Base-by-base conservation (phyloP, 495 filamentous ascomycete species). In the Neurospora intermedia region DNA sequence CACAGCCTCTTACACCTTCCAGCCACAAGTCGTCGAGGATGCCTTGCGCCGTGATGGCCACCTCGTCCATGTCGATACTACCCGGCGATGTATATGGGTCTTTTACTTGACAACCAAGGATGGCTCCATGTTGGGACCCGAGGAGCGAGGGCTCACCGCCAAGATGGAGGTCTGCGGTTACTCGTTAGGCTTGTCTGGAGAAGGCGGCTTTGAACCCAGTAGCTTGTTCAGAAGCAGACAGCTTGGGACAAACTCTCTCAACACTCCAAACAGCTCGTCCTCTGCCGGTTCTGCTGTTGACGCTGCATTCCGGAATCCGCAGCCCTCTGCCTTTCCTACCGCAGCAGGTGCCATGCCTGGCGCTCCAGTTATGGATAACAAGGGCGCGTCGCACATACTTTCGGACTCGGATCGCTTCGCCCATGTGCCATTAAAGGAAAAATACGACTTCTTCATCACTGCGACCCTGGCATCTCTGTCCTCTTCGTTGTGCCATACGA, bases 11-110 rank as follows among this genome's bases (percentile, higher is more conserved):
- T 82, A 85, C 73, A 80, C 81, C 35, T 82, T 84, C 66, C 76
- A 77, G 23, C 81, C 80, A 5, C 78, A 80, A 45, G 82, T 83
- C 69, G 80, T 87, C 72, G 86, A 88, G 69, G 76, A 80, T 42
- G 72, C 77, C 20, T 80, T 87, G 73, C 82, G 84, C 73, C 84
- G 80, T 75, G 83, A 85, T 79, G 87, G 87, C 43, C 80, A 82
- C 69, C 75, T 89, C 23, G 85, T 86, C 6, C 82, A 84, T 70
- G 83, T 82, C 76, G 87, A 88, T 75, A 76, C 82, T 27, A 77
- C 76, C 6, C 77, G 83, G 72, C 82, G 81, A 69, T 84, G 85
- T 4, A 78, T 88, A 70, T 88, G 87, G 87, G 81, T 82, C 31
- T 88, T 88, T 73, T 82, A 80, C 69, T 78, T 84, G 20, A 70